Base-by-base conservation (phyloP, 169 alveolate genomes). In the Eimeria falciformis region DNA sequence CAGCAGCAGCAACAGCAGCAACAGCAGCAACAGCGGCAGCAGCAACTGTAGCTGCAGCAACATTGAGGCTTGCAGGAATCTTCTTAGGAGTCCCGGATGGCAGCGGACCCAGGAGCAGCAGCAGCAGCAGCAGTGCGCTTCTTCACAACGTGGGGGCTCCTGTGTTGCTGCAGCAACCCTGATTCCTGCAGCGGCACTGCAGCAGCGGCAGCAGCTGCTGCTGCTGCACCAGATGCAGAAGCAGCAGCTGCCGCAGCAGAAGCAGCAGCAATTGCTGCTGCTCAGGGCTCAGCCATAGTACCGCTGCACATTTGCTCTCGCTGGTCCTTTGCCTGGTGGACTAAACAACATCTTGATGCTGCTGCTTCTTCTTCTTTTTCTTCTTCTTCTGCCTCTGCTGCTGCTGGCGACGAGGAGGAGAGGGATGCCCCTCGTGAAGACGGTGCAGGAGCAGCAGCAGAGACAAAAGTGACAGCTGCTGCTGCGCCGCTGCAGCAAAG, bases 101-200 rank as follows among this genome's bases (percentile, higher is more conserved):
- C n/a, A n/a, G n/a, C n/a, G n/a, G n/a, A n/a, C n/a, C n/a, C n/a
- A n/a, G n/a, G n/a, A n/a, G n/a, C n/a, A n/a, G n/a, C n/a, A n/a
- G n/a, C n/a, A n/a, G n/a, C n/a, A n/a, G n/a, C n/a, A n/a, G n/a
- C n/a, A n/a, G 14, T 62, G 73, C 73, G 73, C 37, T 62, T 62
- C 29, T 62, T n/a, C 29, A 2, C 25, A 14, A 62, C 73, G n/a
- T 62, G 73, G 73, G 73, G 73, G 0, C 29, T 62, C 25, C 17
- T 62, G 37, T 62, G 73, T n/a, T 62, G 14, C 73, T 62, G 73
- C 5, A 14, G 29, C 73, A 62, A n/a, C 73, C 73, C 73, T n/a
- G 12, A 62, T 7, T 14, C 73, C 37, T 62, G 73, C 73, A 62
- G 1, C 17, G n/a, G 73, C 2, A 6, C n/a, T n/a, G 5, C 62